Conservation (phyloP, 805 yeast species). For the Wickerhamiella musiphila region DNA sequence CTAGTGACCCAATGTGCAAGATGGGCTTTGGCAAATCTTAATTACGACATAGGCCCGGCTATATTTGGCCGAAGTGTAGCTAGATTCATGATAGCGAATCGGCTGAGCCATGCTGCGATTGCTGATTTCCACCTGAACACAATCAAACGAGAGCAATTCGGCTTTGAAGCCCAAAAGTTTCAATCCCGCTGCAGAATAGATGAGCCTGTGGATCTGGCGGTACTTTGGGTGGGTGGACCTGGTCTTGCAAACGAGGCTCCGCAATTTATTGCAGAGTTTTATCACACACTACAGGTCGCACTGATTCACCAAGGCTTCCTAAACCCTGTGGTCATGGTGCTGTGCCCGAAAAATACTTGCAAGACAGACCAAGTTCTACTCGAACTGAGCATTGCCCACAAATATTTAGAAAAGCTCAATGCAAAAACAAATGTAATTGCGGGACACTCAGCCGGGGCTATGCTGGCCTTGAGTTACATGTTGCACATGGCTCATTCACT, state of each 20-base stretch:
- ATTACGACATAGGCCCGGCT: slow-evolving; percentile 10
- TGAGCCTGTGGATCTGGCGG: slow-evolving; percentile 24
- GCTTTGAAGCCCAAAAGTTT: slow-evolving; percentile 13
- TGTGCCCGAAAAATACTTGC: too few relatives aligned
- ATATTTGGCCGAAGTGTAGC: slow-evolving; percentile 14
- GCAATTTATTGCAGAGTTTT: slow-evolving; percentile 29
- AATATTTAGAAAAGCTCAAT: too few relatives aligned
- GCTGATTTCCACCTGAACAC: neutral
- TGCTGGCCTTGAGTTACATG: slow-evolving; percentile 24
- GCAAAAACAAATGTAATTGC: slow-evolving; percentile 22
- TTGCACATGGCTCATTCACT: slow-evolving; percentile 24
- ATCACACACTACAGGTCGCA: slow-evolving; percentile 26
- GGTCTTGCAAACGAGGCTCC: slow-evolving; percentile 21
- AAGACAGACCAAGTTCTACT: too few relatives aligned
- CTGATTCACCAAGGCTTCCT: slow-evolving; percentile 32
- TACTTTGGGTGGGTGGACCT: slow-evolving; percentile 30
- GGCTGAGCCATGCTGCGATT: slow-evolving; percentile 11
- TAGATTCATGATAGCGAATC: slow-evolving; percentile 12
- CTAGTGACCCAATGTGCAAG: slow-evolving; percentile 10
- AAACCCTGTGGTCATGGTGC: slow-evolving; percentile 30
- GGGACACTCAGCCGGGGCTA: slow-evolving; percentile 37
- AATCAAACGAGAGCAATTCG: neutral
- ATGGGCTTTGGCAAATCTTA: slow-evolving; percentile 15
- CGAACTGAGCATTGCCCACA: too few relatives aligned
- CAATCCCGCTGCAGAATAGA: slow-evolving; percentile 19